Percentiles rank a stretch among this genome's conserved stretches.
Conservation (phyloP, 768 basidiomycete species). For the Lactarius sanguifluus region DNA sequence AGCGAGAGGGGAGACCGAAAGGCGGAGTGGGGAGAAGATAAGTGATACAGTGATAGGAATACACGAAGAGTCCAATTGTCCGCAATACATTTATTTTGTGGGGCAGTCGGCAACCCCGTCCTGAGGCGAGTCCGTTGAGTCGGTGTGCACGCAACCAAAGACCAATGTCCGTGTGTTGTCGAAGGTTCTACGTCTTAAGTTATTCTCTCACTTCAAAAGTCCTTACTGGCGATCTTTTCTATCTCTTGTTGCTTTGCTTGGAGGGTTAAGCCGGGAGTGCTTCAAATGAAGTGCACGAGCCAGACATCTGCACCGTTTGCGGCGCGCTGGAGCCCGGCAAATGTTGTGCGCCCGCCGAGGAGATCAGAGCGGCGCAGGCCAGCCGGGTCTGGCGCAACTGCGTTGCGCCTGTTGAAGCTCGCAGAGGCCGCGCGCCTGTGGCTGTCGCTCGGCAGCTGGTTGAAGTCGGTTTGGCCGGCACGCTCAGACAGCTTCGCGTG, state of each 20-base stretch:
- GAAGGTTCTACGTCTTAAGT: constrained; percentile 2
- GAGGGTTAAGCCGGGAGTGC: background rate
- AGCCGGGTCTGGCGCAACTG: constrained; percentile 18
- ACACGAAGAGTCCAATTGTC: background rate
- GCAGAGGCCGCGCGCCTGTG: constrained; percentile 22
- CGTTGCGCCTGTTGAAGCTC: constrained; percentile 22
- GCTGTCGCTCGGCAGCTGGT: constrained; percentile 16
- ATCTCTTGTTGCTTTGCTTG: background rate
- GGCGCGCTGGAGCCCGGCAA: constrained; percentile 25
- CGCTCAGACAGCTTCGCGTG: constrained; percentile 21
- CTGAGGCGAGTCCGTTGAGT: background rate
- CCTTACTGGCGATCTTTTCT: background rate
- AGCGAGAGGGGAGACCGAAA: background rate
- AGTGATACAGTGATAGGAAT: background rate
- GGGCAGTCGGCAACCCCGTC: background rate
- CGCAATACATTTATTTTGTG: background rate
- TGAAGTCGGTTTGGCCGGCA: constrained; percentile 19
- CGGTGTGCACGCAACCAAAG: background rate
- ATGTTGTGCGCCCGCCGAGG: constrained; percentile 25
- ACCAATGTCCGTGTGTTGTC: background rate
- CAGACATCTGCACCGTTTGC: constrained; percentile 25
- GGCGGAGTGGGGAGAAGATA: background rate
- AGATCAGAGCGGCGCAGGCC: constrained; percentile 26
- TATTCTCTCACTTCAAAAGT: background rate
- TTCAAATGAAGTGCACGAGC: constrained; percentile 23